Base-by-base conservation (phyloP, 805 yeast genomes). In the Clavispora asparagi region DNA sequence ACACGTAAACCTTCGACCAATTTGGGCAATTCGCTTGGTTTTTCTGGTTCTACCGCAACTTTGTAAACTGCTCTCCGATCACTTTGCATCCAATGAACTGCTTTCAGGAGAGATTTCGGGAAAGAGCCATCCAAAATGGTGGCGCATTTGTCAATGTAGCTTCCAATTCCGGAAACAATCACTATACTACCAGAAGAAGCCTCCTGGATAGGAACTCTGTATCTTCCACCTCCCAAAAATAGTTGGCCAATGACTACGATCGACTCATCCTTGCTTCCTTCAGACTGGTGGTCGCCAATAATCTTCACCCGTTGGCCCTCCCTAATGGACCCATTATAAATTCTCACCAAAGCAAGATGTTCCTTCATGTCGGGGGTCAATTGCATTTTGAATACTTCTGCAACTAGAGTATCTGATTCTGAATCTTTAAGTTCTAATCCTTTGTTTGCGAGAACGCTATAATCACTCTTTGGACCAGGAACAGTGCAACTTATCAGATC, bases 1-100 rank as follows among this genome's bases (percentile, higher is more conserved):
- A 73, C 77, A 47, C 85, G 73, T 41, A 94, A 66, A 0, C 89
- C 91, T n/a, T 79, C 82, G 12, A 83, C 68, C 54, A 94, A 68
- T 49, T 76, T 77, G 0, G 95, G 92, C 14, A 87, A 65, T 46
- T 91, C 95, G 0, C 87, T 76, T 0, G 97, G 96, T 26, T 77
- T 73, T 13, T 76, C 72, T 0, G 97, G 95, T 58, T 90, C 95
- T 16, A 92, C 77, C 0, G 95, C 90, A 3, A 92, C 78, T 57
- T 89, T 88, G 56, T 87, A 79, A 1, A 86, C 82, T 0, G 95
- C 81, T 41, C 73, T 68, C 7, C 70, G 62, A 3, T 81, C 61
- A 48, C 71, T 74, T 39, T 74, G 72, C 13, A 78, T 56, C 0
- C 74, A 70, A 40, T 61, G 67, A 51, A 76, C 71, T 11, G 60